Base-by-base conservation (phyloP, 768 basidiomycete genomes). In the Hygrophoropsis aurantiaca region DNA sequence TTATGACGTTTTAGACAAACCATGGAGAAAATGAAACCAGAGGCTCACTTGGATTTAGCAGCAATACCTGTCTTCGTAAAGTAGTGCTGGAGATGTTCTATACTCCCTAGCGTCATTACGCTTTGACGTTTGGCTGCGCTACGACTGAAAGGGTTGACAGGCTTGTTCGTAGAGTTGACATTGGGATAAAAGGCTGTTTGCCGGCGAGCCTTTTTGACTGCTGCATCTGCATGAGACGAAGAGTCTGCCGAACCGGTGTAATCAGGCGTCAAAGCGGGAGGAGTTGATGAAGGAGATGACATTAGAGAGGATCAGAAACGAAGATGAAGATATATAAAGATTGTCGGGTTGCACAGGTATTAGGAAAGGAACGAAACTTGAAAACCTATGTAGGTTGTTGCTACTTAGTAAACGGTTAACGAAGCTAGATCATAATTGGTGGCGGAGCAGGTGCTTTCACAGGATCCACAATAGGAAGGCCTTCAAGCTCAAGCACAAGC, bases 71-170 rank as follows among this genome's bases (percentile, higher is more conserved):
- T 82, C 77, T 93, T 93, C 7, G 89, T 90, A 59, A 94, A 97
- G 62, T 94, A 94, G 59, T 94, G 86, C 67, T 97, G 94, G 34
- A 97, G 78, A 63, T 97, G 90, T 62, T 95, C 89, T 56, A 97
- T 97, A 62, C 90, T 93, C n/a, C 94, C 94, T 15, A 97, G 70
- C 0, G 91, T 83, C 83, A 94, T 87, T 16, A 97, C 94, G 57
- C 89, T 92, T 65, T 92, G 90, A 35, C 94, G 81, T 69, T 94
- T 95, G 4, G 91, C 90, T 0, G 94, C 94, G 50, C 88, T 91
- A 52, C 87, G 74, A 56, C 87, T 89, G 75, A 94, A 94, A 2
- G 90, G 88, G 23, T 92, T 93, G 65, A 80, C 74, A 0, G 79
- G 81, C 61, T 89, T 91, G 64, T 84, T 86, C 11, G 74, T 60